Conservation (phyloP, 495 filamentous ascomycete genomes). For the Terfezia boudieri region DNA sequence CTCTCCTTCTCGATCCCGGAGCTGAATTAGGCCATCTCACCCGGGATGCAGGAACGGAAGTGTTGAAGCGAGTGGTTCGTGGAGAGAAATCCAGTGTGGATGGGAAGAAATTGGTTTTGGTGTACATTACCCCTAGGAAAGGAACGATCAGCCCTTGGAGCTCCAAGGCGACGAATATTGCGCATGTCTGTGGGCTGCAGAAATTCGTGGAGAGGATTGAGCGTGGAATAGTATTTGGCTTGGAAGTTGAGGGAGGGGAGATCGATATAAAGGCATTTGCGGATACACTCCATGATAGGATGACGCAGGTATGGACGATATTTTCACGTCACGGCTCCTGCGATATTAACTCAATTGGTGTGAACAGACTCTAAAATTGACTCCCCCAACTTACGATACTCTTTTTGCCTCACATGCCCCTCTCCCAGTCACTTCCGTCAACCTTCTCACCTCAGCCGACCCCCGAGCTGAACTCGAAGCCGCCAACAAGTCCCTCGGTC, state of each 20-base stretch:
- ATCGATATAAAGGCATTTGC: conserved; percentile 33
- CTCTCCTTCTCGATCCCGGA: conserved; percentile 38
- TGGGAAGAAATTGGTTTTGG: conserved; percentile 25
- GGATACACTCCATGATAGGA: conserved; percentile 67
- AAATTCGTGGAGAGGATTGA: conserved; percentile 61
- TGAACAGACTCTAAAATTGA: conserved; percentile 36
- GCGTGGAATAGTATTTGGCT: conserved; percentile 49
- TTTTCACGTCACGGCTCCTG: background rate
- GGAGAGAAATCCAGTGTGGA: conserved; percentile 20
- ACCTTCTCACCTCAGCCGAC: conserved; percentile 37
- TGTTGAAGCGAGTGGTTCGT: conserved; percentile 13
- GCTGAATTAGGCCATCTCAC: conserved; percentile 22
- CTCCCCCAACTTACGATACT: conserved; percentile 39
- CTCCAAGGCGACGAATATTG: conserved; percentile 82
- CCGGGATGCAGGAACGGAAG: conserved; percentile 19
- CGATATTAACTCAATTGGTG: background rate
- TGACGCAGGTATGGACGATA: conserved; percentile 36
- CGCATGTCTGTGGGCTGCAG: conserved; percentile 68
- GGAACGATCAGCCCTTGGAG: conserved; percentile 93
- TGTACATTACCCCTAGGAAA: conserved; percentile 50
- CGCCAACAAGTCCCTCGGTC: conserved; percentile 59
- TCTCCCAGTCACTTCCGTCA: conserved; percentile 45
- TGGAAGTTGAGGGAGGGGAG: conserved; percentile 30
- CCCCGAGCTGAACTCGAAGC: conserved; percentile 51
- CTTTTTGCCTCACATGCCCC: conserved; percentile 66